Evolutionary conservation across 352 stramenopile species (phyloP), one percentile per base, ranked within the genome.

Genomic region (Globisporangium mamillatum): DNA sequence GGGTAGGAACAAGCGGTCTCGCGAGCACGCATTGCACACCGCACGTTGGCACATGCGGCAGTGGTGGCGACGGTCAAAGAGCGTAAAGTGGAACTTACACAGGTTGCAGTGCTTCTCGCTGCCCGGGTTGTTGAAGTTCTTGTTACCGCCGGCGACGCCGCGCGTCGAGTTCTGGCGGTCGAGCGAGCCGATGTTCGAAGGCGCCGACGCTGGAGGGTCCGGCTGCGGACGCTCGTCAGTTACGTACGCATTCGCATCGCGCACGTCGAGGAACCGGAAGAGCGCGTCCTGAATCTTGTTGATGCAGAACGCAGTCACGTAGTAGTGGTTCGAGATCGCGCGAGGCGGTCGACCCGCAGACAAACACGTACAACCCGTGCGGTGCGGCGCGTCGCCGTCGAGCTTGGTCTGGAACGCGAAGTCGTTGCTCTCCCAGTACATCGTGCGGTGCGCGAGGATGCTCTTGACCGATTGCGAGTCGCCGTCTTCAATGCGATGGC

Each of bases 401-500:
- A 95, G 71, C 22, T 79, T 77, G 7, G 78, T 89, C 80, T 95
- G 88, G 72, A 93, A 93, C 12, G 71, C 70, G 38, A 79, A 57
- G 67, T 95, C 88, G 61, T 95, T 92, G 67, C 85, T 92, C 69
- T 95, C 86, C 89, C 89, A 97, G 75, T 97, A 95, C 84, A 97
- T 95, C 7, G 88, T 92, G 54, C 88, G 89, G 62, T 94, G 86
- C 25, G 89, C 88, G 27, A 97, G 70, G 63, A 97, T 93, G 41
- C 79, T 91, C 69, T 94, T 93, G 63, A 94, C 87, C 6, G 86
- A 93, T 64, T 94, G 86, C 60, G 87, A 91, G 73, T 95, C 89
- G 48, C 86, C 87, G 60, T 93, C 86, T 65, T 93, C 86, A 54
- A 94, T 93, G 50, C 88, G 87, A 68, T 97, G 89, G 59, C 84